phyloP scores from a whole-genome alignment of 352 stramenopile genomes.

The Globisporangium acanthophoron region DNA sequence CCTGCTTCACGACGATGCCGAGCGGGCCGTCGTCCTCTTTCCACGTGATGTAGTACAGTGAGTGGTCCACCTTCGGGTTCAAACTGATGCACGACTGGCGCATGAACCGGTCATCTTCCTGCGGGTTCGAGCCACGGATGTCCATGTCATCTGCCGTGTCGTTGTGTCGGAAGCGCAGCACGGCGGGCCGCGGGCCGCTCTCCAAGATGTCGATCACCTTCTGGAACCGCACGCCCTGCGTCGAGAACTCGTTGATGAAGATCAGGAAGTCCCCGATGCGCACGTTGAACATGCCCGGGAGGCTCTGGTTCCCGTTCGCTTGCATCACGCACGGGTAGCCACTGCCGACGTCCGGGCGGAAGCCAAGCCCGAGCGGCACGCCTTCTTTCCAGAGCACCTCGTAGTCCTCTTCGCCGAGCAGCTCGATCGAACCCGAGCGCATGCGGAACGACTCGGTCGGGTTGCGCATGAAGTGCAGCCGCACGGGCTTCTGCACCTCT shows the following conservation, averaged over 20 bases:
- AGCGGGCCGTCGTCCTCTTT: conserved; percentile 83
- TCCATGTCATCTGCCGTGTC: conserved; percentile 47
- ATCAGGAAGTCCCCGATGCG: conserved; percentile 69
- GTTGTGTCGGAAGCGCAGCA: conserved; percentile 82
- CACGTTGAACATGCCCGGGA: conserved; percentile 86
- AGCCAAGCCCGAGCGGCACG: conserved; percentile 77
- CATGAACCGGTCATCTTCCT: conserved; percentile 63
- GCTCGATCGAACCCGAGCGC: conserved; percentile 59
- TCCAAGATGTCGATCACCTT: conserved; percentile 86
- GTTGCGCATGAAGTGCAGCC: conserved; percentile 68
- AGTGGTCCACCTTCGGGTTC: conserved; percentile 81
- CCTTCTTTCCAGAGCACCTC: conserved; percentile 84
- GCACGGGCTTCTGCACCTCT: conserved; percentile 79
- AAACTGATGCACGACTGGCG: conserved; percentile 68
- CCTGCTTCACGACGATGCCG: conserved; percentile 84
- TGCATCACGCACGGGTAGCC: conserved; percentile 76
- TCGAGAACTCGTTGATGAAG: conserved; percentile 87
- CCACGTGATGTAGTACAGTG: conserved; percentile 88
- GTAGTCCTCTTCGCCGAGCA: conserved; percentile 82
- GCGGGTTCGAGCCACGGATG: conserved; percentile 50
- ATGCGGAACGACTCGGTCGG: conserved; percentile 65
- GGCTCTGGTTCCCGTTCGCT: conserved; percentile 66
- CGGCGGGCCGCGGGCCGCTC: conserved; percentile 63
- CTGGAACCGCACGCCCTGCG: conserved; percentile 73
- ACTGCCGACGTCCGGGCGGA: conserved; percentile 69